Conservation (phyloP, 208 protist genomes). For the Crithidia bombi region DNA sequence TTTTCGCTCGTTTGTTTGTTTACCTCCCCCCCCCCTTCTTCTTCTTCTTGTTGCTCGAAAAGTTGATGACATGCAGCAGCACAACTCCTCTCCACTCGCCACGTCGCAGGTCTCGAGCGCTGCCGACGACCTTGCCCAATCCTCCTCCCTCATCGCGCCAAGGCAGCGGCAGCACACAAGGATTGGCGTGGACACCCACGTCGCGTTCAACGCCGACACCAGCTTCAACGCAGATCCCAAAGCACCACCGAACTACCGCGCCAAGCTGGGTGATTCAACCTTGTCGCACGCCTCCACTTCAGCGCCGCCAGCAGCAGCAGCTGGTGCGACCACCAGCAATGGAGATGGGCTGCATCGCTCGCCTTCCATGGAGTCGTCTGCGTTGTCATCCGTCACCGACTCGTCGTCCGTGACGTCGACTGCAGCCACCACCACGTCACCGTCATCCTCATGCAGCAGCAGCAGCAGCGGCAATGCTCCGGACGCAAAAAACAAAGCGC, state of each 20-base stretch:
- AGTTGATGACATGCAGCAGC: slow-evolving; percentile 3
- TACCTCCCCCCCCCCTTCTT: no score
- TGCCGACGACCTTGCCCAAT: not conserved
- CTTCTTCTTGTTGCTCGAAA: no score
- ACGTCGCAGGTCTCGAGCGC: not conserved
- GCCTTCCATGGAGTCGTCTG: not conserved
- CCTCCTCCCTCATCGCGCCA: not conserved
- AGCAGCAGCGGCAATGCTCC: slow-evolving; percentile 4
- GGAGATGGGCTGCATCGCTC: not conserved
- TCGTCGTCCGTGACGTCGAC: not conserved
- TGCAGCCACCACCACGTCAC: no score
- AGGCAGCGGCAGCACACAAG: slow-evolving; percentile 17
- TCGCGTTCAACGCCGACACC: not conserved
- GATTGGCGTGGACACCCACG: not conserved
- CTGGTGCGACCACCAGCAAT: not conserved
- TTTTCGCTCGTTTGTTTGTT: no score
- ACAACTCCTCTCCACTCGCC: not conserved
- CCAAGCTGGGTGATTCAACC: not conserved
- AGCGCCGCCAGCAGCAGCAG: slow-evolving; percentile 1
- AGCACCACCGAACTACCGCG: not conserved
- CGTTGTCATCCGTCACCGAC: no score
- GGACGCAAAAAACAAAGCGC: not conserved
- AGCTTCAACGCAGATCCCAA: slow-evolving; percentile 4
- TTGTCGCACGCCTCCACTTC: not conserved
- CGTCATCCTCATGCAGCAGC: not conserved